Conservation (phyloP, 2,329 filamentous ascomycete species). For the Fusarium nygamai region DNA sequence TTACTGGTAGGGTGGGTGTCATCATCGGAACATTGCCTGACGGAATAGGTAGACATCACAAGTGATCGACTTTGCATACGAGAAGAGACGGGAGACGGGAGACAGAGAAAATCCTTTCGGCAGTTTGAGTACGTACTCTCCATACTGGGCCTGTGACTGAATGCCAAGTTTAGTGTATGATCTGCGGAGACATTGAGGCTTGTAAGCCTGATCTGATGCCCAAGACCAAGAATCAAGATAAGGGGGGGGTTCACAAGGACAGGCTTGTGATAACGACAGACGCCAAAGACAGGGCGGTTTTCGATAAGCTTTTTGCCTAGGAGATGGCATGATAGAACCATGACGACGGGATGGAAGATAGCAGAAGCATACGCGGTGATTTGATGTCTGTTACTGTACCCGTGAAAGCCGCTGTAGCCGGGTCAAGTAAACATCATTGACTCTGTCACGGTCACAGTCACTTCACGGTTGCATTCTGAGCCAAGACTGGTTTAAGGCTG, state of each 20-base stretch:
- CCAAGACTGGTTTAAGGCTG: constrained; percentile 4
- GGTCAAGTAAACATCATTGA: not conserved
- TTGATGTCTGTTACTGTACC: not conserved
- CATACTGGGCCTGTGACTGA: not conserved
- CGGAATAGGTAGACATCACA: not conserved
- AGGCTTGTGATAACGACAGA: constrained; percentile 11
- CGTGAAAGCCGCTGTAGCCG: constrained; percentile 3
- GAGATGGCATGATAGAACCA: constrained; percentile 4
- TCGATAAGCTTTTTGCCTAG: constrained; percentile 30
- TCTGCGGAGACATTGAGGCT: not conserved
- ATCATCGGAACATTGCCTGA: not conserved
- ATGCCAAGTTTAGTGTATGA: not conserved
- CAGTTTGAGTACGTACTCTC: constrained; percentile 19
- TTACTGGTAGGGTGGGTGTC: not conserved
- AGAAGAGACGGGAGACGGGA: not conserved
- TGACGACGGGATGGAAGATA: constrained; percentile 7
- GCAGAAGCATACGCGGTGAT: not conserved
- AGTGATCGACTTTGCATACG: not conserved
- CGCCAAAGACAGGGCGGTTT: not conserved
- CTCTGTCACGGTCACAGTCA: too few species aligned
- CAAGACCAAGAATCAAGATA: not conserved
- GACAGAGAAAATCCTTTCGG: not conserved
- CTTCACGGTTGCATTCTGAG: not conserved
- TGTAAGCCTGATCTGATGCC: constrained; percentile 16
- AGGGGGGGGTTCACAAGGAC: constrained; percentile 9